Base-by-base conservation (phyloP, 768 basidiomycete species). In the Boletus huronensis region DNA sequence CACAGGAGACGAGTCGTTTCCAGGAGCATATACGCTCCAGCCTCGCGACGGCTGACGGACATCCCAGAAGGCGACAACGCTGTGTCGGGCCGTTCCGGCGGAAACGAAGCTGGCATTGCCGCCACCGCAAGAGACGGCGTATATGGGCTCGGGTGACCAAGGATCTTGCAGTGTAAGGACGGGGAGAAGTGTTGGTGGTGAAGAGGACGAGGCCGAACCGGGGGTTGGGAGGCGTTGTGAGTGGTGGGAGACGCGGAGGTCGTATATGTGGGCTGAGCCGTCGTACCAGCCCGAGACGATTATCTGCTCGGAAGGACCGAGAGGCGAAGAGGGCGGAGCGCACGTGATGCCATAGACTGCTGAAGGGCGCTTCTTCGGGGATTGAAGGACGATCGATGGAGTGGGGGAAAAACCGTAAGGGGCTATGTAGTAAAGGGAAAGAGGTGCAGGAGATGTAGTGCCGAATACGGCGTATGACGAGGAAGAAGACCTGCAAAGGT, bases 281-380 rank as follows among this genome's bases (percentile, higher is more conserved):
- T 93, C 88, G 68, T 82, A 93, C 89, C 90, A 92, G 1, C 89
- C 91, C 1, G 88, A 86, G 35, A 90, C 77, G 23, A 93, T 52
- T 19, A 90, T 79, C 62, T 89, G 78, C 17, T 87, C 82, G 3
- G 88, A 87, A 2, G 79, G 71, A 4, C 90, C 89, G 79, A 85
- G 84, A 1, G 84, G 81, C 21, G 84, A 84, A 26, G 81, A 76
- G 0, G 77, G 75, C 0, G 88, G 84, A 7, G 82, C 81, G 25
- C 73, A 74, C 8, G 82, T 73, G 65, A 93, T 80, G 40, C 81
- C 86, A 71, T 91, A 92, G 10, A 90, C 90, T 1, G 90, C 87
- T 32, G 83, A 79, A 4, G 68, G 63, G 44, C 54, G 41, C 32
- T 64, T 57, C 50, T 70, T 65, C 28, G 68, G 62, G 7, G 78